Conservation (phyloP, 2,329 filamentous ascomycete species). For the Botryosphaeria agaves region DNA sequence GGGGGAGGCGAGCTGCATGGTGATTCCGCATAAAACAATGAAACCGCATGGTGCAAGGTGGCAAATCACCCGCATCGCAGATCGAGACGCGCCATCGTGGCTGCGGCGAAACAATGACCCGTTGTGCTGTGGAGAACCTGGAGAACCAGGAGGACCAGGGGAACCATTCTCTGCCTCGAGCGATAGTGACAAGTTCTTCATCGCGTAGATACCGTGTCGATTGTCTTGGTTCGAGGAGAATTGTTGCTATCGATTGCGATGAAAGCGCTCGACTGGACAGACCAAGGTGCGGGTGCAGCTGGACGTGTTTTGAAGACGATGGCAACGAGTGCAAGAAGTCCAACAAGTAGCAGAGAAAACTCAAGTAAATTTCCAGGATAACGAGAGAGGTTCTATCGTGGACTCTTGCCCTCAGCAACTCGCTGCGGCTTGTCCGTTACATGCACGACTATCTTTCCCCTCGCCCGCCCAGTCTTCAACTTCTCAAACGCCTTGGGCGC, state of each 20-base stretch:
- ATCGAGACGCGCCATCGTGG: too few species aligned
- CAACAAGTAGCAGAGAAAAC: neutral
- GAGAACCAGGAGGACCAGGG: too few species aligned
- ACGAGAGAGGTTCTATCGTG: neutral
- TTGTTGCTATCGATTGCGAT: neutral
- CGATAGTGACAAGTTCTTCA: neutral
- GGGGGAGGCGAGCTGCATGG: too few species aligned
- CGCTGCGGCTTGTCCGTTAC: conserved; percentile 5
- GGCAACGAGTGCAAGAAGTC: too few species aligned
- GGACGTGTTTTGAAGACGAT: neutral
- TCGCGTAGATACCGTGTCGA: neutral
- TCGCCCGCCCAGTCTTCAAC: conserved; percentile 36
- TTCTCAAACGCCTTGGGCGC: conserved; percentile 39
- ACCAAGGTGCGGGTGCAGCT: neutral
- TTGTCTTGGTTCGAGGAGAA: neutral
- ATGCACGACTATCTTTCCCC: conserved; percentile 39
- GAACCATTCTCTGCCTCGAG: neutral
- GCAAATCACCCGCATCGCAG: too few species aligned
- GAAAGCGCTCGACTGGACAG: neutral
- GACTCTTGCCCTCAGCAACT: neutral
- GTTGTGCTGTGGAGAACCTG: too few species aligned
- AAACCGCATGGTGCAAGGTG: too few species aligned
- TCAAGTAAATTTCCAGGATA: neutral
- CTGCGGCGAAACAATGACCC: too few species aligned
- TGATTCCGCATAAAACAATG: too few species aligned